phyloP scores from a whole-genome alignment of 371 early-diverging fungal species.

The Massospora cicadina region DNA sequence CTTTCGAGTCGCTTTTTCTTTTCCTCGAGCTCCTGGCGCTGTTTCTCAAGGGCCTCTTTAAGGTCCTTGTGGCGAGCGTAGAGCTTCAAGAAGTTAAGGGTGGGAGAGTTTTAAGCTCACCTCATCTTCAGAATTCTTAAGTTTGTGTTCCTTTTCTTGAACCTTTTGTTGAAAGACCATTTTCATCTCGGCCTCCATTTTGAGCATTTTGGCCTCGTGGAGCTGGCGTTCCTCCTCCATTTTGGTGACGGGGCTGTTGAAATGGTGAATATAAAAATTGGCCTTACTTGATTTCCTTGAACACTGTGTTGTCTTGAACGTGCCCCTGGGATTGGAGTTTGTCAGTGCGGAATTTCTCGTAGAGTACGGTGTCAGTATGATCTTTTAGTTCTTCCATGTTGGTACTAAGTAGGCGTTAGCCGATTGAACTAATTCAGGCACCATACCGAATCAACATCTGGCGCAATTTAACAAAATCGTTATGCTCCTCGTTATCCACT shows the following conservation, averaged over 20 bases:
- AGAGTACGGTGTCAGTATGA: constrained; percentile 62
- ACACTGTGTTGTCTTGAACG: constrained; percentile 58
- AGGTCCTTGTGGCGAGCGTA: constrained; percentile 91
- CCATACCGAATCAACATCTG: constrained; percentile 61
- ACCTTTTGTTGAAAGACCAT: constrained; percentile 96
- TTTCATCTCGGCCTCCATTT: constrained; percentile 97
- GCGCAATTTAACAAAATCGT: constrained; percentile 89
- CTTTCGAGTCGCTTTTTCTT: constrained; percentile 77
- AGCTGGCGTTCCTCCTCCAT: constrained; percentile 81
- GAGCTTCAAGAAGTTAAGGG: constrained; percentile 22
- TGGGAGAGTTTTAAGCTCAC: constrained; percentile 18
- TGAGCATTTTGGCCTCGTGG: constrained; percentile 87
- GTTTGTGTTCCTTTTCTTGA: constrained; percentile 89
- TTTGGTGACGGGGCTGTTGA: constrained; percentile 54
- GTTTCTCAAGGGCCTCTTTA: constrained; percentile 90
- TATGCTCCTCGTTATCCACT: constrained; percentile 77
- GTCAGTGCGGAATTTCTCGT: constrained; percentile 79
- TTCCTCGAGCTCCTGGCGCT: constrained; percentile 80
- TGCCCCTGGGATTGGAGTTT: constrained; percentile 67
- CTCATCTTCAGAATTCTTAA: constrained; percentile 93
- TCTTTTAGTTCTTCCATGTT: constrained; percentile 87
- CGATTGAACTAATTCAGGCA: background rate
- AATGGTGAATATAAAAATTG: background rate
- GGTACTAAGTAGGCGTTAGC: too few relatives aligned
- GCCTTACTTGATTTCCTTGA: constrained; percentile 57